Base-by-base conservation (phyloP, 495 filamentous ascomycete genomes). In the Cairneyella variabilis region DNA sequence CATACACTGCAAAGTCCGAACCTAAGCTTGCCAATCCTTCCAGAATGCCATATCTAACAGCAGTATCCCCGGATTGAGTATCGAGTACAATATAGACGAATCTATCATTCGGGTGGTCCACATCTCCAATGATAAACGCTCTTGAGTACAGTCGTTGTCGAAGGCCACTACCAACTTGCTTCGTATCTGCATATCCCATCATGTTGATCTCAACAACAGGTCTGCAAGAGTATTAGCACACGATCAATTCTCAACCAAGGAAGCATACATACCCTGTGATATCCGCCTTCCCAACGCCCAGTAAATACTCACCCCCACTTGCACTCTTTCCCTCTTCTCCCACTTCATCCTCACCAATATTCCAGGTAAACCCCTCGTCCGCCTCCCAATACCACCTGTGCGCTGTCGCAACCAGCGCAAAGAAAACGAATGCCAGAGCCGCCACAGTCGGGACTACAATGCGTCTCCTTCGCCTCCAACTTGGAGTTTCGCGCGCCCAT, bases 221-320 rank as follows among this genome's bases (percentile, higher is more conserved):
- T 5, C 85, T 85, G 47, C 3, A 52, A 34, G 40, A 16, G n/a
- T 21, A 16, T 49, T 40, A 63, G 38, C 48, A 50, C 52, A 46
- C 23, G 22, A 21, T 50, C 3, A 28, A 14, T 26, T 36, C 16
- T 43, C n/a, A 17, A 50, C 1, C 14, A 12, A 3, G 21, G 32
- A 28, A 50, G 48, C 25, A 37, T 30, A 52, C 67, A 51, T 76
- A 88, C 72, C 92, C 93, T 23, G 93, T 98, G 59, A 98, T 90
- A 71, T 98, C 93, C 17, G 85, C 90, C 65, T 95, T 96, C 14
- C 93, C 93, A 2, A 91, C 89, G 2, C 93, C 93, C n/a, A 98
- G 64, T 6, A 95, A 68, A 57, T 95, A 96, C 43, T 73, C 67
- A 41, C 81, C 72, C 23, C 76, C 54, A 10, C 52, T 51, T 14